These are phyloP conservation scores for Trametes cinnabarina DNA, from an alignment of 768 basidiomycete species.

Conservation along the genomic window DNA sequence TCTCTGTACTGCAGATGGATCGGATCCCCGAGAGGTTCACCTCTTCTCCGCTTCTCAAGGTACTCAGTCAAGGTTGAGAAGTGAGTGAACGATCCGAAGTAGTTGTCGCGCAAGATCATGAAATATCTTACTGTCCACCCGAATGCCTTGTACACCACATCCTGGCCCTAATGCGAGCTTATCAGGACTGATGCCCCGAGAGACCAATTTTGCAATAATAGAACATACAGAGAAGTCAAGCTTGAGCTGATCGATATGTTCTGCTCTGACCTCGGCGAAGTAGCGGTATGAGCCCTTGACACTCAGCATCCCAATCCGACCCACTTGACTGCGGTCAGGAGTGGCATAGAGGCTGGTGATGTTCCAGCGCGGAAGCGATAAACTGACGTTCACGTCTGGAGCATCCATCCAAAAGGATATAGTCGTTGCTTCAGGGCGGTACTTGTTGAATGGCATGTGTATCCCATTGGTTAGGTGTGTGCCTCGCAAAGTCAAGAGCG, in stretches of 20 bases:
- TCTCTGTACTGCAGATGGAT: conserved; percentile 75
- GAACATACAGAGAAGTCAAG: conserved; percentile 58
- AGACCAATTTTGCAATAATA: background rate
- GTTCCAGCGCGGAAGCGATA: conserved; percentile 88
- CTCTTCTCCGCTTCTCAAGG: conserved; percentile 59
- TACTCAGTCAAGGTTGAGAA: conserved; percentile 89
- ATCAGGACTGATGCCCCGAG: background rate
- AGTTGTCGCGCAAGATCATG: conserved; percentile 89
- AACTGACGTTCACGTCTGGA: conserved; percentile 52
- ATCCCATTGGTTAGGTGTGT: conserved; percentile 48
- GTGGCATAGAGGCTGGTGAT: conserved; percentile 71
- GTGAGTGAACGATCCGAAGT: conserved; percentile 91
- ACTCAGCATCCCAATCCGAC: conserved; percentile 53
- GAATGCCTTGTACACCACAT: conserved; percentile 63
- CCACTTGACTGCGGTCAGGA: conserved; percentile 58
- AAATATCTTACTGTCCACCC: conserved; percentile 91
- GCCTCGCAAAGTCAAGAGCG: conserved; percentile 69
- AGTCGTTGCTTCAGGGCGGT: conserved; percentile 64
- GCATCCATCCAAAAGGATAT: conserved; percentile 64
- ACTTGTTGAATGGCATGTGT: conserved; percentile 67
- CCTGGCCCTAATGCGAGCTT: conserved; percentile 39
- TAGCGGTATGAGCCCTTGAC: conserved; percentile 74
- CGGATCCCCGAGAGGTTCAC: conserved; percentile 74
- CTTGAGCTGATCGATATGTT: conserved; percentile 76
- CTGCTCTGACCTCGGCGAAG: conserved; percentile 61